Base-by-base conservation (phyloP, 495 filamentous ascomycete species). In the Aspergillus hancockii region DNA sequence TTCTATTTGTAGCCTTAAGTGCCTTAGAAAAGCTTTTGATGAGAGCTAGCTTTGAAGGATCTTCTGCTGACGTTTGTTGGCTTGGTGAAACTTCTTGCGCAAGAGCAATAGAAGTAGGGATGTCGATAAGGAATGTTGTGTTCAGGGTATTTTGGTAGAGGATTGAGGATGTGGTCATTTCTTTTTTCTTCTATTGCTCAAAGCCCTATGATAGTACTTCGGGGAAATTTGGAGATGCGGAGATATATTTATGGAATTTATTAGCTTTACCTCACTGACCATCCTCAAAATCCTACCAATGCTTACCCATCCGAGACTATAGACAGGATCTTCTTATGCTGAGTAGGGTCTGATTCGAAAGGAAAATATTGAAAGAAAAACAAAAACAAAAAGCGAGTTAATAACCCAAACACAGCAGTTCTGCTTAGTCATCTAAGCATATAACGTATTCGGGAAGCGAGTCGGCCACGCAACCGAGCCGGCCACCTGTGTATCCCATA, bases 41-140 rank as follows among this genome's bases (percentile, higher is more conserved):
- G 40, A 8, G 18, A 3, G 10, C 40, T 14, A n/a, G 52, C 40
- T 56, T 9, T 32, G 59, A 52, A 14, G 45, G 36, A 21, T 57
- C 31, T 49, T 31, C 30, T 46, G 41, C 8, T 32, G 38, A 45
- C 41, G 54, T 47, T 28, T 49, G 55, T 23, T 62, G 63, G 3
- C 38, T 22, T 23, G 36, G 14, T 18, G 59, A 60, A 43, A 72
- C 68, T 28, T 66, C 57, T 55, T 77, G 75, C n/a, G 70, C 70
- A 18, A 73, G 64, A 1, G 69, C 60, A 57, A 90, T 87, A 3
- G 88, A 89, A n/a, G 61, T 60, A 16, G 88, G 88, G 21, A 88
- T 84, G 63, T 90, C 88, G 45, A 90, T 60, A 14, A 90, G 71
- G 34, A 82, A 80, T 19, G 81, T 60, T 4, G 75, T 77, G 5